Evolutionary conservation across 257 asterid species (phyloP), one percentile per base, ranked within the genome.

Genomic region (Lycium ferocissimum): DNA sequence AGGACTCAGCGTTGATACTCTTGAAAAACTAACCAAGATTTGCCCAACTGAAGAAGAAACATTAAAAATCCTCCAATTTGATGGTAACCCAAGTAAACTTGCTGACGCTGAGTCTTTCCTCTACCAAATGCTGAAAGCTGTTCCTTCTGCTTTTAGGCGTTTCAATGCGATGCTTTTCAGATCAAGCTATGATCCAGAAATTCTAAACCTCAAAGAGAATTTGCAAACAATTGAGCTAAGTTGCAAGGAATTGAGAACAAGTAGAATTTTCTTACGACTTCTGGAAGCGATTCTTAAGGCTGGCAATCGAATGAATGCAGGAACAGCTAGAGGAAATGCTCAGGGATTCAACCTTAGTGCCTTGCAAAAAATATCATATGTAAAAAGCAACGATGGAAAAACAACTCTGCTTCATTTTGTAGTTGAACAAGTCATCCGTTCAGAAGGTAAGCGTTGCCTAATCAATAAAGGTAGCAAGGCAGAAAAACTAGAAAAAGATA

Each of bases 61-160:
- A 6, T 37, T 85, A 61, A 92, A 87, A 76, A 90, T 95, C 89
- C 92, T 93, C 54, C 88, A 93, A 40, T 93, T 91, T 85, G 82
- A 79, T 47, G 98, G 94, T 6, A 89, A 91, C 88, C 94, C 95
- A 9, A 75, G 88, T 3, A 91, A 87, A 72, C 91, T 95, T 86
- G 97, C 98, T 22, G 92, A 91, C 85, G 98, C 98, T 18, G 98
- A 95, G 91, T 91, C 95, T 33, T 95, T 95, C 88, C 94, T 93
- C 75, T 86, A 91, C 92, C 90, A 93, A 86, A 91, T 93, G 80
- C 91, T 95, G 12, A 93, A 87, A 88, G 90, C 92, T 10, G 88
- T 93, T 63, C 98, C 98, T 57, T 91, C 97, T 3, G 96, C 98
- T 17, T 94, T 94, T 81, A 84, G 75, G 20, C 93, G 95, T 9